Conservation (phyloP, 257 asterid species). For the Primulina huaijiensis region DNA sequence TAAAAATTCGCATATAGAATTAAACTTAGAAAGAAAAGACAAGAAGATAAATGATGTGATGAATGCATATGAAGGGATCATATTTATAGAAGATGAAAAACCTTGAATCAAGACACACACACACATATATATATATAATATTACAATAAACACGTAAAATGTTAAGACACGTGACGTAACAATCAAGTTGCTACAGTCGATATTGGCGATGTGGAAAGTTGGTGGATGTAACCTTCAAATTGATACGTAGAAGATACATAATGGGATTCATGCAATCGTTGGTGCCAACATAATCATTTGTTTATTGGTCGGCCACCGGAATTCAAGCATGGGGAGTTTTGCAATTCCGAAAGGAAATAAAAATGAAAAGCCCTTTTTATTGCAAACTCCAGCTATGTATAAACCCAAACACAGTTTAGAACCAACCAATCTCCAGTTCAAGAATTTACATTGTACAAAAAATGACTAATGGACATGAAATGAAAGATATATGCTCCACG, state of each 20-base stretch:
- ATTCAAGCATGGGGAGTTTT: background rate
- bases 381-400: constrained; percentile 5
- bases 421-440: constrained; percentile 19
- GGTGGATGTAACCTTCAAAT: background rate
- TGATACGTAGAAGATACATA: background rate
- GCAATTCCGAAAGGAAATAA: background rate
- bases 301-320: background rate
- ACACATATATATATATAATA: too few relatives aligned
- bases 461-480: constrained; percentile 19
- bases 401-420: constrained; percentile 16
- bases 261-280: background rate
- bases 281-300: background rate
- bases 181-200: too few relatives aligned
- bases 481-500: constrained; percentile 1
- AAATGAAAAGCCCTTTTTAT: background rate
- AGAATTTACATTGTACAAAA: constrained; percentile 22
- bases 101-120: too few relatives aligned
- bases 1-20: too few relatives aligned
- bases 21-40: too few relatives aligned
- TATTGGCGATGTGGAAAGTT: too few relatives aligned
- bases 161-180: too few relatives aligned
- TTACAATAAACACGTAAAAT: too few relatives aligned
- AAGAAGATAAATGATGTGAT: too few relatives aligned
- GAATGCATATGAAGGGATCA: too few relatives aligned
- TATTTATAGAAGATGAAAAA: too few relatives aligned